Conservation (phyloP, 495 filamentous ascomycete species). For the Hypoxylon trugodes region DNA sequence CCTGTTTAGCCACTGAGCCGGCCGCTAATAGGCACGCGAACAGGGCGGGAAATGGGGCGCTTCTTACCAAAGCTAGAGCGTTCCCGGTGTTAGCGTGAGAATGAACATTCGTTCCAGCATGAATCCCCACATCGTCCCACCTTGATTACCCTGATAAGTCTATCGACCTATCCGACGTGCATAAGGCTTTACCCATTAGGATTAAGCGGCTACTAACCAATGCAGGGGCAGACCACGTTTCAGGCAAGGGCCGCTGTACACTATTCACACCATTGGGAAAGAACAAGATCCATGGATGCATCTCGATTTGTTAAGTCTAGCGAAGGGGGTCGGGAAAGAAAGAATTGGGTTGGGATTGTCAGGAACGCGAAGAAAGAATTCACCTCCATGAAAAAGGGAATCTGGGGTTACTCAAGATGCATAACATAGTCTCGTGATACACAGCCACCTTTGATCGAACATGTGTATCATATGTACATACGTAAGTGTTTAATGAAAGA, state of each 20-base stretch:
- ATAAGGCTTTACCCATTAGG: conserved; percentile 28
- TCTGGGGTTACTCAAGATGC: conserved; percentile 29
- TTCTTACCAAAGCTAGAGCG: conserved; percentile 1
- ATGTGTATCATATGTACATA: too few species aligned
- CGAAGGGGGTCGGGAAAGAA: conserved; percentile 1
- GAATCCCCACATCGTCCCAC: conserved; percentile 2
- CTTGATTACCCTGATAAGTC: conserved; percentile 12
- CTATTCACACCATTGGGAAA: too few species aligned
- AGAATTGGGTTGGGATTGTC: too few species aligned
- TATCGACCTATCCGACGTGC: not conserved
- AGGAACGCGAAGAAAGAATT: too few species aligned
- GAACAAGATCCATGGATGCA: not conserved
- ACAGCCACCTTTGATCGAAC: too few species aligned
- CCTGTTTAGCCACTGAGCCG: conserved; percentile 14
- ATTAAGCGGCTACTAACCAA: conserved; percentile 32
- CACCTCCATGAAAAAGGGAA: too few species aligned
- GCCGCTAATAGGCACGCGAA: conserved; percentile 26
- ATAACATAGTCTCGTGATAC: too few species aligned
- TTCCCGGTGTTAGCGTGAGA: conserved; percentile 8
- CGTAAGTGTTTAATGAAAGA: too few species aligned
- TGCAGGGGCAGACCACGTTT: conserved; percentile 40
- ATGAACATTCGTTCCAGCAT: conserved; percentile 28
- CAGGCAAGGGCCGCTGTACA: conserved; percentile 23
- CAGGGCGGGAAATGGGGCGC: conserved; percentile 16
- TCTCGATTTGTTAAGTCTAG: conserved; percentile 10